phyloP scores from a whole-genome alignment of 139 green algal species.

The Nannochloris sp. region DNA sequence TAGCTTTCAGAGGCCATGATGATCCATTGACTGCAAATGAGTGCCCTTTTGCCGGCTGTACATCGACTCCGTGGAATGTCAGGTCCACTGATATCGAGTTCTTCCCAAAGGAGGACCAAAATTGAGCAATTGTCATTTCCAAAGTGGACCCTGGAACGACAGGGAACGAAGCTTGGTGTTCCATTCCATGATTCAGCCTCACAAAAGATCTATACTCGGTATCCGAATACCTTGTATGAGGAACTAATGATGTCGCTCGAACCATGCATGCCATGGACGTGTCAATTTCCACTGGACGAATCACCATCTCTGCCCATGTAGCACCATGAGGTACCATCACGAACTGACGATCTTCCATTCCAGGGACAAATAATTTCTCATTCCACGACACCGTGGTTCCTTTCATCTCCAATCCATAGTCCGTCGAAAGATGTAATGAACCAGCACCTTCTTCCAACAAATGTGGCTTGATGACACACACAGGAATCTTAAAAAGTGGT shows the following conservation, averaged over 20 bases:
- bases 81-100: conserved; percentile 45
- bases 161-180: conserved; percentile 12
- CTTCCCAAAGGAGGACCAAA: conserved; percentile 53
- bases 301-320: conserved; percentile 66
- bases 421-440: not conserved
- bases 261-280: conserved; percentile 42
- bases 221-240: conserved; percentile 49
- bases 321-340: conserved; percentile 68
- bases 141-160: conserved; percentile 53
- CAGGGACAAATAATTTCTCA: conserved; percentile 26
- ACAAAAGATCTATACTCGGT: conserved; percentile 40
- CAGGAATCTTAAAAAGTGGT: conserved; percentile 67
- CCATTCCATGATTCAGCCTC: conserved; percentile 10
- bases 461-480: conserved; percentile 62
- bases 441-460: not conserved
- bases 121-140: conserved; percentile 76
- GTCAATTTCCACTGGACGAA: conserved; percentile 29
- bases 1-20: conserved; percentile 21
- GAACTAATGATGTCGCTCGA: conserved; percentile 48
- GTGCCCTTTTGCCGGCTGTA: not conserved
- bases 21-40: conserved; percentile 24
- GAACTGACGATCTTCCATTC: conserved; percentile 52
- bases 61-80: conserved; percentile 64
- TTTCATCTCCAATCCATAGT: not conserved
- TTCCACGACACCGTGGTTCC: conserved; percentile 8